Base-by-base conservation (phyloP, 805 yeast genomes). In the Teunomyces stri region DNA sequence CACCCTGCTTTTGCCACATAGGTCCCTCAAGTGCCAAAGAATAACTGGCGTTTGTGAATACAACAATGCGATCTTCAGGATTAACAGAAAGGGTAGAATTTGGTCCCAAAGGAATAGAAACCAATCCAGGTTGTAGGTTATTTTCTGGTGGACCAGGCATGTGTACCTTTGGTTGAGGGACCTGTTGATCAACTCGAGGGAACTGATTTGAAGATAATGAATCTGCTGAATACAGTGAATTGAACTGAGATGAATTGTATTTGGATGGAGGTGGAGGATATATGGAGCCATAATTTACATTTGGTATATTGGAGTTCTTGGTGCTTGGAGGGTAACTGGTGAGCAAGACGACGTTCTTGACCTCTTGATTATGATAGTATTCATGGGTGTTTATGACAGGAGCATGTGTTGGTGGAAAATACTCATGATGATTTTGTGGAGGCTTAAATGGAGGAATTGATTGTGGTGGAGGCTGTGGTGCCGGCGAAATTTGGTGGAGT, bases 1-100 rank as follows among this genome's bases (percentile, higher is more conserved):
- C 59, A 2, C 78, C 78, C 40, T 70, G 75, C 41, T 62, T 66
- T 50, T 71, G 76, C 66, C 74, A 64, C 20, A 51, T 49, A 2
- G 63, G 58, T 7, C 76, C 76, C 44, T 72, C 76, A 4, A 70
- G 59, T 40, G 59, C 54, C 16, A 71, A 49, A 0, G 75, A 63
- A 46, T 42, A 57, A 42, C 70, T 67, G 5, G 76, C 72, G 45
- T 62, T 60, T 16, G 66, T 50, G 40, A 70, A 69, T 0, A 64
- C 47, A n/a, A 59, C 56, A 30, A 72, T 61, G 4, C 62, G 52
- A 51, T 72, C 76, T 33, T 62, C 51, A 2, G 69, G 66, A 30
- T 64, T 58, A 30, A 72, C 58, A 42, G 63, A 61, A 22, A 72
- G 54, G 13, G 56, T 51, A 4, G 71, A 61, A 43, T 64, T 62